Evolutionary conservation across 2,329 filamentous ascomycete genomes (phyloP).

Genomic region (Ramularia collo-cygni): DNA sequence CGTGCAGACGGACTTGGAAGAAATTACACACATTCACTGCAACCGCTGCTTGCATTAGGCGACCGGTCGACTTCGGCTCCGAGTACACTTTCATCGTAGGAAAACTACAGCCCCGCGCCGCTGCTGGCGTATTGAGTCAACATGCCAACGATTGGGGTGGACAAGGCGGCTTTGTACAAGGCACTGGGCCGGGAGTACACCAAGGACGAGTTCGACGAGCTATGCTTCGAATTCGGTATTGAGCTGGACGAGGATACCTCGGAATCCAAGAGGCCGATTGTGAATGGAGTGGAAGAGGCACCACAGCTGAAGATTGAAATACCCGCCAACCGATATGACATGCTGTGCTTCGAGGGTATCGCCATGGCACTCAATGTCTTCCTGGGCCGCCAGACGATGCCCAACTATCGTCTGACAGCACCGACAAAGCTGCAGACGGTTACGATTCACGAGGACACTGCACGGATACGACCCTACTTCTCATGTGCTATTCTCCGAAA

Average conservation of each 20-base stretch:
- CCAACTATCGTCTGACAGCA: slow-evolving; percentile 70
- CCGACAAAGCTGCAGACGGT: slow-evolving; percentile 73
- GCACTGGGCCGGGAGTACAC: slow-evolving; percentile 87
- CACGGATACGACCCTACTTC: slow-evolving; percentile 76
- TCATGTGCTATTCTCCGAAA: slow-evolving; percentile 84
- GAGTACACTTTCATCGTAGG: not conserved
- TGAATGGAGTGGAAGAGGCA: slow-evolving; percentile 74
- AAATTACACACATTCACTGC: too few relatives aligned
- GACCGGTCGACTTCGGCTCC: too few relatives aligned
- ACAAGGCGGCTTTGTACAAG: slow-evolving; percentile 93
- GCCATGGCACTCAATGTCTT: slow-evolving; percentile 95
- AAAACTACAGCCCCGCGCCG: slow-evolving; percentile 7
- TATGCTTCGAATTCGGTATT: slow-evolving; percentile 98
- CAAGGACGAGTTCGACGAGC: slow-evolving; percentile 88
- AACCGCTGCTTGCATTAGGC: too few relatives aligned
- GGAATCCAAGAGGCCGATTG: slow-evolving; percentile 62
- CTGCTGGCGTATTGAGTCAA: slow-evolving; percentile 30
- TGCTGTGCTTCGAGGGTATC: slow-evolving; percentile 97
- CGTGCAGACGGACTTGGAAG: too few relatives aligned
- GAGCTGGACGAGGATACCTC: slow-evolving; percentile 95
- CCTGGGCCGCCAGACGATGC: slow-evolving; percentile 65
- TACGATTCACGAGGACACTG: slow-evolving; percentile 60
- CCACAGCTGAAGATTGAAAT: slow-evolving; percentile 98
- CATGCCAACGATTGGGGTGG: slow-evolving; percentile 95
- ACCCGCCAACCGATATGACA: slow-evolving; percentile 82